phyloP scores from a whole-genome alignment of 1,284 basidiomycete genomes.

The Apiotrichum porosum region DNA sequence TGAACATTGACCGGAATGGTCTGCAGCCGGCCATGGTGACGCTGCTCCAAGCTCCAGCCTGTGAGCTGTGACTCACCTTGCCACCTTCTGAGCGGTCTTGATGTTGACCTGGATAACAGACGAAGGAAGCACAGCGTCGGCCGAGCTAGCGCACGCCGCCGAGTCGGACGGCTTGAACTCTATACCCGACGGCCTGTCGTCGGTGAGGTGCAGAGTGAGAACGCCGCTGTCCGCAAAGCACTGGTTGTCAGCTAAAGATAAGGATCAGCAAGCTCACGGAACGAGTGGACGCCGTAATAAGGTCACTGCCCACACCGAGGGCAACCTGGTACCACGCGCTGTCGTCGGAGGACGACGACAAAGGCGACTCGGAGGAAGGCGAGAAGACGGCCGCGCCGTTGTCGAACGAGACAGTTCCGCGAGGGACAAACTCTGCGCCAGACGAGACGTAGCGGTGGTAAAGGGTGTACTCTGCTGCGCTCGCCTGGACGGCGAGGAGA shows the following conservation, averaged over 20 bases:
- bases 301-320: constrained; percentile 6
- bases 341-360: not conserved
- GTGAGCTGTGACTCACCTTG: not conserved
- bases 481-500: constrained; percentile 7
- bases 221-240: constrained; percentile 7
- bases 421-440: constrained; percentile 5
- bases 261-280: constrained; percentile 9
- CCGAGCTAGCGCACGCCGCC: not conserved
- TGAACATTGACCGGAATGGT: too few relatives aligned
- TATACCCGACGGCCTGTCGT: constrained; percentile 3
- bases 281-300: constrained; percentile 10
- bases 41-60: too few relatives aligned
- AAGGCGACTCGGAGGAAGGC: too few relatives aligned
- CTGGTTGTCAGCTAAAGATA: not conserved
- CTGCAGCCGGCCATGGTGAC: too few relatives aligned
- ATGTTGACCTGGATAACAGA: not conserved
- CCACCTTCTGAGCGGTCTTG: not conserved
- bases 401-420: constrained; percentile 10
- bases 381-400: not conserved
- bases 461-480: constrained; percentile 14
- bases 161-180: constrained; percentile 7
- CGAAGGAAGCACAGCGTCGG: not conserved
- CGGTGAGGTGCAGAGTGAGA: constrained; percentile 4
- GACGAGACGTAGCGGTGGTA: constrained; percentile 13
- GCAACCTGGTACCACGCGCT: constrained; percentile 20